These are phyloP conservation scores for Barnettozyma sp. DNA, from an alignment of 805 yeast species.

Conservation along the genomic window DNA sequence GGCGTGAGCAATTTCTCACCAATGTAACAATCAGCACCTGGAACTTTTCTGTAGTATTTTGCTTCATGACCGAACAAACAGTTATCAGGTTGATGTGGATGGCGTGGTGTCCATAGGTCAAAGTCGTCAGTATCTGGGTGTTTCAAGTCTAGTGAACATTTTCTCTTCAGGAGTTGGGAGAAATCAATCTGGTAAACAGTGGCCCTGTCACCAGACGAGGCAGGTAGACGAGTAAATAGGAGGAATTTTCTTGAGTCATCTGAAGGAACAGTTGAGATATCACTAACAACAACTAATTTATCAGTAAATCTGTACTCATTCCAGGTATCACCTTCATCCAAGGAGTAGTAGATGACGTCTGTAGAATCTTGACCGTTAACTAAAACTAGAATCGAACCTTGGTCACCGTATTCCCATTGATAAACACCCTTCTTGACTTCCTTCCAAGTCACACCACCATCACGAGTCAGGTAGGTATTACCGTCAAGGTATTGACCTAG, in stretches of 20 bases:
- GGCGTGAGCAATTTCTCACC: slow-evolving; percentile 53
- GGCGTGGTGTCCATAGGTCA: slow-evolving; percentile 55
- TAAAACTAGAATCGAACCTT: slow-evolving; percentile 77
- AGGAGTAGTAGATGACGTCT: slow-evolving; percentile 52
- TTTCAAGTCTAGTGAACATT: slow-evolving; percentile 45
- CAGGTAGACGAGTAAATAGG: slow-evolving; percentile 46
- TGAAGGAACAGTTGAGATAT: slow-evolving; percentile 83
- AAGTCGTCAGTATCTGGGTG: slow-evolving; percentile 48
- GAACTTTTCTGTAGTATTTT: slow-evolving; percentile 49
- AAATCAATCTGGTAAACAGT: slow-evolving; percentile 53
- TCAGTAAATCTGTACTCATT: slow-evolving; percentile 53
- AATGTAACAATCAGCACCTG: slow-evolving; percentile 61
- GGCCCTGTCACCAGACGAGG: slow-evolving; percentile 39
- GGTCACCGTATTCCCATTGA: slow-evolving; percentile 96
- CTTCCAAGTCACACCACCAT: slow-evolving; percentile 87
- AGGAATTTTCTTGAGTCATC: slow-evolving; percentile 82
- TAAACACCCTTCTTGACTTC: slow-evolving; percentile 67
- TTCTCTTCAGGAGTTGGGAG: slow-evolving; percentile 40
- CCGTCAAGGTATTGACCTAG: slow-evolving; percentile 45
- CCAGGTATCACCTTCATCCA: slow-evolving; percentile 83
- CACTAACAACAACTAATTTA: slow-evolving; percentile 48
- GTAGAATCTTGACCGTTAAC: slow-evolving; percentile 56
- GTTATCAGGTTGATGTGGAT: slow-evolving; percentile 41
- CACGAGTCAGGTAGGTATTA: slow-evolving; percentile 73
- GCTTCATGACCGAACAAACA: slow-evolving; percentile 72